phyloP scores from a whole-genome alignment of 208 protist genomes.

The Leishmania amazonensis region DNA sequence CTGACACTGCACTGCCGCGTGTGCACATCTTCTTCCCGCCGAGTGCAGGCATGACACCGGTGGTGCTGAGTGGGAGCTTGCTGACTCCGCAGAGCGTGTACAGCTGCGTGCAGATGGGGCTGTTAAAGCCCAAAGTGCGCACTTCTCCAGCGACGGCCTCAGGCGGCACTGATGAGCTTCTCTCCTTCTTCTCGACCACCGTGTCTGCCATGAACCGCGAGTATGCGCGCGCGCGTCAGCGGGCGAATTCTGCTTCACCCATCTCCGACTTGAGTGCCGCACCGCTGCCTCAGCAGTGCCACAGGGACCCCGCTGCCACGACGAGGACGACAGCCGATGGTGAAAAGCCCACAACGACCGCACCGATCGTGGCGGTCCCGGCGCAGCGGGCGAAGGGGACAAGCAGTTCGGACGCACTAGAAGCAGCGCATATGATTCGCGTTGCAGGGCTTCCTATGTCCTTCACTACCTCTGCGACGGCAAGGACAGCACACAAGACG shows the following conservation, averaged over 20 bases:
- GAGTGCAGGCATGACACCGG: constrained; percentile 18
- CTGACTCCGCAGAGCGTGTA: constrained; percentile 46
- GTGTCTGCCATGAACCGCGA: constrained; percentile 39
- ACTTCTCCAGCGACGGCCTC: not conserved
- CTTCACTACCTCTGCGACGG: constrained; percentile 20
- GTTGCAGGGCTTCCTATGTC: constrained; percentile 45
- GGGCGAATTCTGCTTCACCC: not conserved
- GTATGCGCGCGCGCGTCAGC: constrained; percentile 18
- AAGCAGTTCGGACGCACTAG: constrained; percentile 6
- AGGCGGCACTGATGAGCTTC: constrained; percentile 5
- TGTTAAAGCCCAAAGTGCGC: constrained; percentile 4
- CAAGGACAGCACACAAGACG: constrained; percentile 18
- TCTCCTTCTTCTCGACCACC: constrained; percentile 18
- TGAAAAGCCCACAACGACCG: not conserved
- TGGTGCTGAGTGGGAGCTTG: constrained; percentile 31
- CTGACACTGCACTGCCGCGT: constrained; percentile 32
- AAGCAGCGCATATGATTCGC: constrained; percentile 38
- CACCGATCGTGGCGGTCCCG: constrained; percentile 9
- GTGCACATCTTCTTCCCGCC: constrained; percentile 56
- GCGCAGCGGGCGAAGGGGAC: constrained; percentile 17
- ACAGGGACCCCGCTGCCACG: not conserved
- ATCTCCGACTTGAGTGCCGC: not conserved
- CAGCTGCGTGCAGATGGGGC: constrained; percentile 33
- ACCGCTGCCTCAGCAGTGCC: not conserved
- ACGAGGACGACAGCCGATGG: not conserved